Percentiles rank a stretch among this genome's conserved stretches.
Conservation (phyloP, 2,329 filamentous ascomycete species). For the Aspergillus piperis region DNA sequence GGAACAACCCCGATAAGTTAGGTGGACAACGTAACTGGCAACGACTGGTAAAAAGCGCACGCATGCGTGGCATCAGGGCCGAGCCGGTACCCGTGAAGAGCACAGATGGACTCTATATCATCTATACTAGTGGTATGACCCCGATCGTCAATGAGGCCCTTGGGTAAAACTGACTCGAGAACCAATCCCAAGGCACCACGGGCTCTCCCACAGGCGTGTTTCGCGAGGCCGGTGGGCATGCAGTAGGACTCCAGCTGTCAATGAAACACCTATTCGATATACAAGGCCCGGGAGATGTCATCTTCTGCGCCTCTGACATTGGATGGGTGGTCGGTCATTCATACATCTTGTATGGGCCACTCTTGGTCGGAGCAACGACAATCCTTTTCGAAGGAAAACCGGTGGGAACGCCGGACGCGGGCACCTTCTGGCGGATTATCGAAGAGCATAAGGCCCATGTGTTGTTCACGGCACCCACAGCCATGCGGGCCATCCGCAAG, state of each 20-base stretch:
- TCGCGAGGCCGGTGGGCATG: constrained; percentile 80
- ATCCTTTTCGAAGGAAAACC: constrained; percentile 95
- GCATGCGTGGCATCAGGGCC: constrained; percentile 66
- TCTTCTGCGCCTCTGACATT: constrained; percentile 80
- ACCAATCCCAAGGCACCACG: constrained; percentile 63
- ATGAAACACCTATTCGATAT: constrained; percentile 83
- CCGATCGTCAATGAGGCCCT: neutral
- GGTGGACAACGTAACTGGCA: constrained; percentile 79
- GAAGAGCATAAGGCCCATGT: constrained; percentile 83
- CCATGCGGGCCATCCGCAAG: constrained; percentile 80
- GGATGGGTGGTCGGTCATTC: constrained; percentile 88
- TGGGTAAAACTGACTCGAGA: constrained; percentile 13
- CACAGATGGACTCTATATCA: constrained; percentile 81
- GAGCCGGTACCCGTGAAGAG: constrained; percentile 76
- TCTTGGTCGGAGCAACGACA: constrained; percentile 81
- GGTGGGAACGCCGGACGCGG: constrained; percentile 81
- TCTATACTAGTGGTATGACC: constrained; percentile 70
- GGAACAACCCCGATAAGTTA: constrained; percentile 69
- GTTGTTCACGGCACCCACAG: constrained; percentile 84
- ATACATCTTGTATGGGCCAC: constrained; percentile 86
- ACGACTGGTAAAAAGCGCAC: constrained; percentile 69
- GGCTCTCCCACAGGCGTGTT: constrained; percentile 81
- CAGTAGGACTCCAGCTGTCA: constrained; percentile 78
- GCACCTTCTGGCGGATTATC: constrained; percentile 83
- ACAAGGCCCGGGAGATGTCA: constrained; percentile 78